A percentile compares a stretch with the other conserved stretches of the same genome.
phyloP scores from a whole-genome alignment of 495 filamentous ascomycete species.

The Parmelia sp. region DNA sequence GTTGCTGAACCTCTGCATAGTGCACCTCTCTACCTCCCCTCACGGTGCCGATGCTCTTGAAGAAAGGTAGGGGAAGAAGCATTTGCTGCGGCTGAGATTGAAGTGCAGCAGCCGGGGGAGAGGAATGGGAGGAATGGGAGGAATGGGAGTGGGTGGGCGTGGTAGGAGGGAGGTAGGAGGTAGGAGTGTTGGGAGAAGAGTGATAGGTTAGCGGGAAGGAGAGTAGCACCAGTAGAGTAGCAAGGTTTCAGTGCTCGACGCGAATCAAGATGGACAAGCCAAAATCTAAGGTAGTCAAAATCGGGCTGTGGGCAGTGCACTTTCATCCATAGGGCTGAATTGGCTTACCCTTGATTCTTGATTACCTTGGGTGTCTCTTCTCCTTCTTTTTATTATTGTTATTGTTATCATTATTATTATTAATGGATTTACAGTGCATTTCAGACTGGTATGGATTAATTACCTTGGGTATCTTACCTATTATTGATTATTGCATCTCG shows the following conservation, averaged over 20 bases:
- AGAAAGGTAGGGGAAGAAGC: constrained; percentile 14
- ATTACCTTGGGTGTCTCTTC: too few species aligned
- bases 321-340: not conserved
- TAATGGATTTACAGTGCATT: too few species aligned
- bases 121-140: constrained; percentile 11
- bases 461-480: too few species aligned
- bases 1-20: constrained; percentile 90
- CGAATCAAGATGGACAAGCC: constrained; percentile 6
- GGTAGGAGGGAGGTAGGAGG: constrained; percentile 22
- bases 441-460: too few species aligned
- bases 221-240: not conserved
- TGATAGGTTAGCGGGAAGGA: constrained; percentile 23
- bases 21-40: constrained; percentile 30
- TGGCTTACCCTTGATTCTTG: too few species aligned
- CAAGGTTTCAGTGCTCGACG: constrained; percentile 12
- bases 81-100: constrained; percentile 18
- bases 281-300: too few species aligned
- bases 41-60: constrained; percentile 11
- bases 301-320: constrained; percentile 16
- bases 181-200: not conserved
- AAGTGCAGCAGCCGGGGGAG: constrained; percentile 4
- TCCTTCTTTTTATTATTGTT: too few species aligned
- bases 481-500: too few species aligned
- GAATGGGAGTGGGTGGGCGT: constrained; percentile 23
- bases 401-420: too few species aligned